These are phyloP conservation scores for Uronychia setigera DNA, from an alignment of 73 alveolate species.

Conservation along the genomic window DNA sequence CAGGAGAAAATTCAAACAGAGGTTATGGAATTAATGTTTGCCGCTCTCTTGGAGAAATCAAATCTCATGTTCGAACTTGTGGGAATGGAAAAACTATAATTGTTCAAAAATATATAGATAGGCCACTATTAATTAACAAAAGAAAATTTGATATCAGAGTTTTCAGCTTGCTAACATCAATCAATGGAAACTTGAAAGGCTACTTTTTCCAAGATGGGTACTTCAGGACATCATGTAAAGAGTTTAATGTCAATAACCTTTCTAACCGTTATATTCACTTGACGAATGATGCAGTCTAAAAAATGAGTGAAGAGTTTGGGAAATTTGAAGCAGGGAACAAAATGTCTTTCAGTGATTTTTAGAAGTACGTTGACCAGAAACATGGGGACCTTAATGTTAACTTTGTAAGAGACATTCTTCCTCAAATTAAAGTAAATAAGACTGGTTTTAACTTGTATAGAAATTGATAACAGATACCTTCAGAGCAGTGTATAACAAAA, in stretches of 20 bases:
- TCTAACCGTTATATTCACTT: slow-evolving; percentile 57
- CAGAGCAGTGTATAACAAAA: slow-evolving; percentile 47
- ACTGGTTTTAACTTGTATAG: neutral
- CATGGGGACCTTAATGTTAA: slow-evolving; percentile 17
- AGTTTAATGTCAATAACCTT: slow-evolving; percentile 50
- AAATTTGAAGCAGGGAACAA: slow-evolving; percentile 68
- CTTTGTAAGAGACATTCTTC: slow-evolving; percentile 42
- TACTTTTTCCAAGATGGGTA: slow-evolving; percentile 77
- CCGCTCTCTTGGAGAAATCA: slow-evolving; percentile 29
- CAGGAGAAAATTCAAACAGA: neutral
- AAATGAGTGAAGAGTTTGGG: slow-evolving; percentile 66
- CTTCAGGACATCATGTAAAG: slow-evolving; percentile 58
- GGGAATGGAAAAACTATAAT: slow-evolving; percentile 31
- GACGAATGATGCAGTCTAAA: slow-evolving; percentile 76
- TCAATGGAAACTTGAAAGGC: slow-evolving; percentile 60
- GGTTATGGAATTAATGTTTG: neutral
- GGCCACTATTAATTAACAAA: slow-evolving; percentile 54
- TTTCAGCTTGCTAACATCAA: slow-evolving; percentile 41
- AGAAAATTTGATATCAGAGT: slow-evolving; percentile 67
- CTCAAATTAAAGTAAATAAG: slow-evolving; percentile 38
- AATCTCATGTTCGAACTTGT: slow-evolving; percentile 2
- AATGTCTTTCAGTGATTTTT: slow-evolving; percentile 42
- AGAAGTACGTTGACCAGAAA: slow-evolving; percentile 36
- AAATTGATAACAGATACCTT: slow-evolving; percentile 57
- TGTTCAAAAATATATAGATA: slow-evolving; percentile 45